phyloP scores from a whole-genome alignment of 2,329 filamentous ascomycete genomes.

The Thielaviopsis euricoi region DNA sequence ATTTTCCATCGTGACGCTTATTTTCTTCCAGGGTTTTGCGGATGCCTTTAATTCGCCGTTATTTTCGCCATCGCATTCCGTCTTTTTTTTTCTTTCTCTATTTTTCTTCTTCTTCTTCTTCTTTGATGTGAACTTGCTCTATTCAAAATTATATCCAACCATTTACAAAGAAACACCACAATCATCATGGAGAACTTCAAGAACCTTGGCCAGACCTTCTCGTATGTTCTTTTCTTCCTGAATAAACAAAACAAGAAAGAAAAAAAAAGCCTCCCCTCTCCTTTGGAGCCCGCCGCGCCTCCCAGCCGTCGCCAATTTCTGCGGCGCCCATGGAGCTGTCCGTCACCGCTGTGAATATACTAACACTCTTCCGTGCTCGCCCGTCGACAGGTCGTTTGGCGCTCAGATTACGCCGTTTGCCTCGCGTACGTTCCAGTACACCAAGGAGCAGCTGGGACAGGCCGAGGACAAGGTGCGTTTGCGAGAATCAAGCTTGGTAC shows the following conservation, averaged over 20 bases:
- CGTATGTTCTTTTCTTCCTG: constrained; percentile 7
- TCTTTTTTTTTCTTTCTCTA: background rate
- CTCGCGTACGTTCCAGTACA: constrained; percentile 86
- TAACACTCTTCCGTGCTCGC: background rate
- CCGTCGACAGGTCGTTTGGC: constrained; percentile 37
- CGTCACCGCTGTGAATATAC: background rate
- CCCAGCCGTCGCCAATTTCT: background rate
- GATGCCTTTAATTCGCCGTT: background rate
- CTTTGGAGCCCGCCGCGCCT: background rate
- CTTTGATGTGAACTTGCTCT: background rate
- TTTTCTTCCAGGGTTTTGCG: background rate
- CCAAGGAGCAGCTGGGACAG: constrained; percentile 93
- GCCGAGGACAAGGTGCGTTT: constrained; percentile 69
- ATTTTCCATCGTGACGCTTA: background rate
- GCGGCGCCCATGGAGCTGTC: background rate
- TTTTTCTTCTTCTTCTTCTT: background rate
- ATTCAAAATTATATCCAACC: background rate
- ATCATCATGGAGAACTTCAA: constrained; percentile 11
- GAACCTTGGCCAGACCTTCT: constrained; percentile 12
- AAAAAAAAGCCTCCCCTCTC: background rate
- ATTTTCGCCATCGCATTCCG: background rate
- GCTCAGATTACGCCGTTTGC: constrained; percentile 83
- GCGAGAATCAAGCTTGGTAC: background rate
- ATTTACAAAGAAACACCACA: background rate
- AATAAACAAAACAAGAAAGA: too few relatives aligned